phyloP scores from a whole-genome alignment of 768 basidiomycete genomes.

The Boletus tylopilopsis region DNA sequence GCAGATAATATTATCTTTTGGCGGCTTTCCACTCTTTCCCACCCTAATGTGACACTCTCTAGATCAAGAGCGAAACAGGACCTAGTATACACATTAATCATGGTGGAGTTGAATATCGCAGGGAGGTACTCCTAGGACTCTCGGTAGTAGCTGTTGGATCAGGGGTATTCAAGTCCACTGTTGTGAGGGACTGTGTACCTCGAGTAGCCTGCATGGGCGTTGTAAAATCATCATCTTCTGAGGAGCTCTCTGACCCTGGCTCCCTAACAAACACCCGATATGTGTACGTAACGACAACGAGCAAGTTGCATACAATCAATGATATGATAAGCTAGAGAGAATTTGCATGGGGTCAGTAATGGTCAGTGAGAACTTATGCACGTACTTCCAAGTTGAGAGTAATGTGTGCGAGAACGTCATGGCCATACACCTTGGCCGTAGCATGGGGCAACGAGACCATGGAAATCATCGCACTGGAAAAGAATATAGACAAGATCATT shows the following conservation, averaged over 20 bases:
- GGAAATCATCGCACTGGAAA: slow-evolving; percentile 1
- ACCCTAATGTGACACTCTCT: too few species aligned
- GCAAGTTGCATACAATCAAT: slow-evolving; percentile 10
- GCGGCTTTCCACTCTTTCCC: too few species aligned
- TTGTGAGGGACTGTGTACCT: neutral
- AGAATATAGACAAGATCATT: slow-evolving; percentile 14
- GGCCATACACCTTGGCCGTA: neutral
- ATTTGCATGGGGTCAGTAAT: neutral
- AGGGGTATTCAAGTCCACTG: slow-evolving; percentile 4
- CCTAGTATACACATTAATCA: too few species aligned
- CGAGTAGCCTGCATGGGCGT: neutral
- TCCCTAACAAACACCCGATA: neutral
- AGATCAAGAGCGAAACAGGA: too few species aligned
- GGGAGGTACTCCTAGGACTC: neutral
- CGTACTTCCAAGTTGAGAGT: neutral
- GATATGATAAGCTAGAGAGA: neutral
- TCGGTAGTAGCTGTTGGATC: neutral
- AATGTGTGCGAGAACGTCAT: neutral
- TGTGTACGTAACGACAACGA: slow-evolving; percentile 12
- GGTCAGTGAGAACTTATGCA: neutral
- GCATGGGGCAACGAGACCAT: slow-evolving; percentile 1
- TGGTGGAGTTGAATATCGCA: neutral
- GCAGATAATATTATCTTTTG: too few species aligned
- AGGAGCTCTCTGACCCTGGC: neutral
- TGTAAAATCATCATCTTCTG: slow-evolving; percentile 11